Evolutionary conservation across 1,284 basidiomycete genomes (phyloP), one percentile per base, ranked within the genome.

Genomic region (Inonotus hispidus): DNA sequence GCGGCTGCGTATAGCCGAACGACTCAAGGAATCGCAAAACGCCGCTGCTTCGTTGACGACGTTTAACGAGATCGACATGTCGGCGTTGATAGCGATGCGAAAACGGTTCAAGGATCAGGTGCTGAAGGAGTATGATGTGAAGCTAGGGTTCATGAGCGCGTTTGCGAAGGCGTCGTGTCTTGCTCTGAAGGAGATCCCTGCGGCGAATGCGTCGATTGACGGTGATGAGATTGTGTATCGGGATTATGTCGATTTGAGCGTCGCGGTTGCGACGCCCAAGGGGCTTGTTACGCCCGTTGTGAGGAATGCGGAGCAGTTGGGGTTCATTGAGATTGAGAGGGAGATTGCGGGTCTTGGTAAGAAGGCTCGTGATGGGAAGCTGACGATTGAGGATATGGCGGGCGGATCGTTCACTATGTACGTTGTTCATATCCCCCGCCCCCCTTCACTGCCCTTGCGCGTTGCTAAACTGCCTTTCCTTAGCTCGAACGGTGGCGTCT

Each of bases 31-130:
- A 74, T 97, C 95, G 46, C 96, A 99, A 76, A 98, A 98, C 75
- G 86, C 94, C 13, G 97, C 96, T 10, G 96, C 96, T 52, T 95
- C 94, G 62, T 78, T 99, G 66, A 99, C 97, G 57, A 99, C 96
- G 49, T 99, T 99, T 84, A 98, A 99, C 79, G 96, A 99, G 79
- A 94, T 99, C 72, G 96, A 99, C 80, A 99, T 99, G 96, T 95
- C 92, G 50, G 88, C 89, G 52, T 78, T 98, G 65, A 92, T 98
- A 81, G 89, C 91, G 58, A 89, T 99, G 87, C 90, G 97, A 69
- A 87, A 89, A 72, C 88, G 91, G 71, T 96, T 96, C 87, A 99
- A 99, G 83, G 95, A 98, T 68, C 81, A 85, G 60, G 80, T 98
- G 55, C 80, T 95, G 60, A 98, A 99, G 77, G 85, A 90, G 72